Percentiles rank a stretch among this genome's conserved stretches.
Conservation (phyloP, 208 protist species). For the Leishmania martiniquensis region DNA sequence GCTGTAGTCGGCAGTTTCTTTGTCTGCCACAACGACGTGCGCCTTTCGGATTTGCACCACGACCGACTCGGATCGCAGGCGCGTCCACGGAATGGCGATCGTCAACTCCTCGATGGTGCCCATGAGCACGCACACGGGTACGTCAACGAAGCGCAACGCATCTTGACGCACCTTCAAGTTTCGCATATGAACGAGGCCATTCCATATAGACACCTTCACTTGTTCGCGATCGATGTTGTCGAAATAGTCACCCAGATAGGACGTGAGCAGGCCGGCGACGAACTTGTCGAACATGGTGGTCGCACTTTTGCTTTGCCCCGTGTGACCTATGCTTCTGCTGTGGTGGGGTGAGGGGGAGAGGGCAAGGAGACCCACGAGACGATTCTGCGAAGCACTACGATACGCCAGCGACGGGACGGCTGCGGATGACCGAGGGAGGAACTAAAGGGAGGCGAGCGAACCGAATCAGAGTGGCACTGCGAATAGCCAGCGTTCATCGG, state of each 20-base stretch:
- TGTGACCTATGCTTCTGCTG: no score
- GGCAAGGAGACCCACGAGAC: neutral
- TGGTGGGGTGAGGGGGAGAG: neutral
- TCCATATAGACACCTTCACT: slow-evolving; percentile 86
- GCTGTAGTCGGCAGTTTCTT: slow-evolving; percentile 53
- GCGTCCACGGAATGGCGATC: slow-evolving; percentile 79
- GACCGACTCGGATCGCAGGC: slow-evolving; percentile 73
- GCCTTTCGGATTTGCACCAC: slow-evolving; percentile 62
- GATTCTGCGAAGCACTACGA: neutral
- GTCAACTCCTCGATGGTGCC: slow-evolving; percentile 74
- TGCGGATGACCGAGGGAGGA: neutral
- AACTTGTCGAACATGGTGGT: slow-evolving; percentile 80
- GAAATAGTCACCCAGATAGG: slow-evolving; percentile 85
- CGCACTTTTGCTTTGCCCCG: no score
- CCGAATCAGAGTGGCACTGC: neutral
- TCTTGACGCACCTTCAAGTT: slow-evolving; percentile 67
- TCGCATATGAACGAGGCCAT: slow-evolving; percentile 69
- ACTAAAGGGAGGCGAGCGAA: neutral
- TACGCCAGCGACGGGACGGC: neutral
- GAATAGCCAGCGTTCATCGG: neutral
- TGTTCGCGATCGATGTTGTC: slow-evolving; percentile 83
- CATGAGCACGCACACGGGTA: slow-evolving; percentile 59
- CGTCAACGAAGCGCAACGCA: slow-evolving; percentile 61
- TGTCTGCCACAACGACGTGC: slow-evolving; percentile 57
- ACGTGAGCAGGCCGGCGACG: slow-evolving; percentile 71